Evolutionary conservation across 257 asterid species (phyloP).

Genomic region (Rehmannia glutinosa): DNA sequence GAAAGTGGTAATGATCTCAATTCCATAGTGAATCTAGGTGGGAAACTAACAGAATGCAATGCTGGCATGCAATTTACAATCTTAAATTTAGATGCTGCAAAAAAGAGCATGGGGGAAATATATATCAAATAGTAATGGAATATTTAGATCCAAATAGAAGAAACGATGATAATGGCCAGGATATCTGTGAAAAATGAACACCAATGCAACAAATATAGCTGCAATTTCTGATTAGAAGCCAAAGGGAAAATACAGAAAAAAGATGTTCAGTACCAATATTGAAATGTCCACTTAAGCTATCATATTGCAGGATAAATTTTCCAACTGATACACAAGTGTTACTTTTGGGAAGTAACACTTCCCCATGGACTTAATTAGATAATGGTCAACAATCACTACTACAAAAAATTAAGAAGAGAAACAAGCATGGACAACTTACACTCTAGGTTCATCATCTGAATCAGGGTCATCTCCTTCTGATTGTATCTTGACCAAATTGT

Average conservation of each 20-base stretch:
- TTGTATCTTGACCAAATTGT: constrained; percentile 37
- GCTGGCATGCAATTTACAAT: no score
- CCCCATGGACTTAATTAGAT: neutral
- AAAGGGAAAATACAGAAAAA: neutral
- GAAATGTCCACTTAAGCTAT: neutral
- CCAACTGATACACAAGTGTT: neutral
- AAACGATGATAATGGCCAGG: neutral
- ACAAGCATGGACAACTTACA: constrained; percentile 38
- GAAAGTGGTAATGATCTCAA: no score
- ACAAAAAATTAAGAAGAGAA: neutral
- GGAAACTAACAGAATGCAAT: no score
- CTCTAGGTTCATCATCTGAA: constrained; percentile 28
- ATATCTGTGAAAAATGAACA: no score
- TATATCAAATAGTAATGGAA: neutral
- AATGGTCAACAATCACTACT: neutral
- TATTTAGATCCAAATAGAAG: neutral
- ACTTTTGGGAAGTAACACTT: no score
- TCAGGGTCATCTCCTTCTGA: constrained; percentile 28
- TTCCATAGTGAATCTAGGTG: no score
- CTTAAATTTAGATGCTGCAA: no score
- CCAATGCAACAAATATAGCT: neutral
- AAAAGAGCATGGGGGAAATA: no score
- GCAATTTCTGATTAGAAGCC: neutral
- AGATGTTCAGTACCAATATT: neutral
- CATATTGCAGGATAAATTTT: neutral